Evolutionary conservation across 2,329 filamentous ascomycete genomes (phyloP).

Genomic region (Exophiala sp.): DNA sequence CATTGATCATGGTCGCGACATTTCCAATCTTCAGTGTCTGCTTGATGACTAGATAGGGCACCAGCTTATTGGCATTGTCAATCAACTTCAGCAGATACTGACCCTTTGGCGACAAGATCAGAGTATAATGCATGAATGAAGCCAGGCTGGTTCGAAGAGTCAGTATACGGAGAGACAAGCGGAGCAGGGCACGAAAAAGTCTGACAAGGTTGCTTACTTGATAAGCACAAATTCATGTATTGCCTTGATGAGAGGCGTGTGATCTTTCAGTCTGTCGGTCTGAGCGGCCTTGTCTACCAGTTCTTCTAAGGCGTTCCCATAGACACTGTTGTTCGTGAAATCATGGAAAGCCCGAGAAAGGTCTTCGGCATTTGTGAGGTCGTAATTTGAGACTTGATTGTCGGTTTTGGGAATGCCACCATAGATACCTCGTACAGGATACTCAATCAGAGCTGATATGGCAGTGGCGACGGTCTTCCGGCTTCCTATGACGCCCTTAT

Average conservation of each 20-base stretch:
- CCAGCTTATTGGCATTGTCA: constrained; percentile 65
- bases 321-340: constrained; percentile 62
- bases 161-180: background rate
- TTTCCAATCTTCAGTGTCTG: constrained; percentile 75
- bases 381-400: constrained; percentile 46
- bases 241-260: constrained; percentile 60
- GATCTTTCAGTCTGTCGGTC: constrained; percentile 61
- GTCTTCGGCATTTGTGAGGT: constrained; percentile 57
- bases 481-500: constrained; percentile 70
- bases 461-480: constrained; percentile 73
- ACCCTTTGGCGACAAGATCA: constrained; percentile 71
- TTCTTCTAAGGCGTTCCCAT: constrained; percentile 64
- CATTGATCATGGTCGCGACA: constrained; percentile 76
- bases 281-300: constrained; percentile 60
- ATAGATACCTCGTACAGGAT: constrained; percentile 62
- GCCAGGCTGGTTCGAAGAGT: constrained; percentile 54
- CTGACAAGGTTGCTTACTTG: constrained; percentile 53
- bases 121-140: constrained; percentile 69
- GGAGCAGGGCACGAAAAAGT: background rate
- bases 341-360: constrained; percentile 64
- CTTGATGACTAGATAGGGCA: constrained; percentile 68
- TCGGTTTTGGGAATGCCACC: constrained; percentile 53
- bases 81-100: constrained; percentile 69
- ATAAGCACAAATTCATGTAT: constrained; percentile 66
- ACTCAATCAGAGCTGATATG: constrained; percentile 66